Evolutionary conservation across 1,139 yeast species (phyloP).

Genomic region (Debaryomyces psychrophilus): DNA sequence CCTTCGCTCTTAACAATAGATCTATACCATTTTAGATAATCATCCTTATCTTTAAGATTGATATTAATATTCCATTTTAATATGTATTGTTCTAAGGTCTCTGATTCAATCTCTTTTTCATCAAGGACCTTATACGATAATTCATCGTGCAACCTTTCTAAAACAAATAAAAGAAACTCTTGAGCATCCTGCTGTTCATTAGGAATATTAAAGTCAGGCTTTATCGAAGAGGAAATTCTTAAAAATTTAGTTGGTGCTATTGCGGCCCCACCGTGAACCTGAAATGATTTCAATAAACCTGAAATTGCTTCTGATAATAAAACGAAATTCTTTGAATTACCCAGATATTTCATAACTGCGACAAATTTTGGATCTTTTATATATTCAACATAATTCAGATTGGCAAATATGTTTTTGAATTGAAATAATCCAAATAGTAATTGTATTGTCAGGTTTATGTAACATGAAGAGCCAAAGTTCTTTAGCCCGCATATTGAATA

Average conservation of each 20-base stretch:
- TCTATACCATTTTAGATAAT: slow-evolving; percentile 63
- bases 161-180: slow-evolving; percentile 65
- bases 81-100: slow-evolving; percentile 29
- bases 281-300: slow-evolving; percentile 46
- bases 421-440: slow-evolving; percentile 57
- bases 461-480: slow-evolving; percentile 74
- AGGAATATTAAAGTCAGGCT: slow-evolving; percentile 70
- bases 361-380: slow-evolving; percentile 37
- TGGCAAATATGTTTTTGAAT: slow-evolving; percentile 47
- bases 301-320: slow-evolving; percentile 53
- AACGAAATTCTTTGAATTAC: slow-evolving; percentile 30
- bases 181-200: slow-evolving; percentile 80
- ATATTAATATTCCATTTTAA: slow-evolving; percentile 38
- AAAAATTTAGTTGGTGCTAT: slow-evolving; percentile 69
- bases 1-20: slow-evolving; percentile 58
- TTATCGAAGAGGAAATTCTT: slow-evolving; percentile 52
- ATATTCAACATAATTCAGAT: slow-evolving; percentile 45
- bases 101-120: slow-evolving; percentile 14
- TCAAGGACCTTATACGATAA: slow-evolving; percentile 33
- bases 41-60: slow-evolving; percentile 40
- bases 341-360: slow-evolving; percentile 26
- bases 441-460: slow-evolving; percentile 71
- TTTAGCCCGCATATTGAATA: slow-evolving; percentile 64
- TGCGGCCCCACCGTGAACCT: slow-evolving; percentile 59
- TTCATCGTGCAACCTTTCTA: slow-evolving; percentile 74